Base-by-base conservation (phyloP, 129 eudicot genomes). In the Flaveria brownii region DNA sequence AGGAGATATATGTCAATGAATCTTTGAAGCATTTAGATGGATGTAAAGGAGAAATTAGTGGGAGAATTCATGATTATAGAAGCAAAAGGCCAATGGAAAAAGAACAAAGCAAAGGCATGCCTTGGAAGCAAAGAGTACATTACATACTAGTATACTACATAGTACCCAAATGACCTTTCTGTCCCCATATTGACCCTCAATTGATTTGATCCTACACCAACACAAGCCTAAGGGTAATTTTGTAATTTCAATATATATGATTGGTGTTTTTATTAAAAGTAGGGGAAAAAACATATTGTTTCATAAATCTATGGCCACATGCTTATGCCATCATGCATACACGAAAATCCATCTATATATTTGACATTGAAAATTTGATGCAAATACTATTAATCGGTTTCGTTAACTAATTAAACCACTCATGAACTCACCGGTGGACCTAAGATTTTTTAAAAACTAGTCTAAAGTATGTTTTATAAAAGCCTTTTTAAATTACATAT, bases 71-170 rank as follows among this genome's bases (percentile, higher is more conserved):
- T 76, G 73, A 76, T 76, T 20, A 20, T 66, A 36, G 73, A 65
- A 66, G 54, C 66, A 66, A 76, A 66, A 76, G 9, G 73, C 80
- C 73, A 66, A 66, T 51, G 25, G 41, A 65, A 76, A 76, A 66
- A 55, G 54, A 76, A 76, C 67, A 76, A 76, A 66, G 73, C 62
- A 76, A 76, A 76, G 66, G 80, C 80, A 76, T 76, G 80, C 66
- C 80, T 76, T 76, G 80, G 80, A 76, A 76, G 80, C 80, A 76
- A 76, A 76, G 80, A 76, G 73, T 39, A 65, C 73, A 76, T 36
- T 17, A 20, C 17, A 14, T 15, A 33, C 7, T 33, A 36, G 15
- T 2, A 26, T 26, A 28, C 4, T 28, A 28, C 4, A 28, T 28
- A 2, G 4, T n/a, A 66, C 55, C 66, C 66, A 65, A 65, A 36